Conservation (phyloP, 352 stramenopile genomes). For the Blastocystis sp. region DNA sequence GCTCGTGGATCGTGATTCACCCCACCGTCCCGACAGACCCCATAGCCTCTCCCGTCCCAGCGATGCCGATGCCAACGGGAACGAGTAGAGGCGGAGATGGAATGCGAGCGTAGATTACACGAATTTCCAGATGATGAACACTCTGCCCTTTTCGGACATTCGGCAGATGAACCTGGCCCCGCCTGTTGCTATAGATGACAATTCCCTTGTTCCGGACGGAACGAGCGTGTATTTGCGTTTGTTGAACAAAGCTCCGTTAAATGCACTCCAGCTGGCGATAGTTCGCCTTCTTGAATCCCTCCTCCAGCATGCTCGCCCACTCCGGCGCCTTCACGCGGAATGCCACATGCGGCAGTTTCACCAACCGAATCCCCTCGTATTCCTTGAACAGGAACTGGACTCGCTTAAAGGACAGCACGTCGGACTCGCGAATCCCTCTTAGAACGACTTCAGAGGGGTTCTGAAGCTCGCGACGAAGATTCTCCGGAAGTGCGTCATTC, state of each 20-base stretch:
- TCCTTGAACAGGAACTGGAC: conserved; percentile 7
- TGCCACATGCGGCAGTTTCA: neutral
- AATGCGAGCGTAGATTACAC: neutral
- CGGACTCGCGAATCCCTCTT: neutral
- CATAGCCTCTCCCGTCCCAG: neutral
- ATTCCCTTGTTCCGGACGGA: neutral
- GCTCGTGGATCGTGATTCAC: conserved; percentile 22
- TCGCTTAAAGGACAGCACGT: neutral
- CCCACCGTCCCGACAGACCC: neutral
- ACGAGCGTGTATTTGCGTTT: conserved; percentile 1
- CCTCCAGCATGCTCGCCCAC: neutral
- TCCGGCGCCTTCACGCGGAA: conserved; percentile 4
- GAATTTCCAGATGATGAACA: conserved; percentile 50
- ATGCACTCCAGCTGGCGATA: conserved; percentile 29
- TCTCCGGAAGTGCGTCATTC: conserved; percentile 19
- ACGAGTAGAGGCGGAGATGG: neutral
- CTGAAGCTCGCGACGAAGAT: neutral
- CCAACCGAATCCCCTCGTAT: neutral
- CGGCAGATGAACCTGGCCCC: conserved; percentile 27
- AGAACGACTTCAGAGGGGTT: neutral
- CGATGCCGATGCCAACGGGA: neutral
- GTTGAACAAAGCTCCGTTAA: neutral
- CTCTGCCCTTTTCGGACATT: conserved; percentile 18
- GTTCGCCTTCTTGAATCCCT: neutral
- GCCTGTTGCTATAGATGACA: neutral